Percentiles rank a stretch among this genome's conserved stretches.
phyloP scores from a whole-genome alignment of 768 basidiomycete genomes.

The Mycena leptocephala region DNA sequence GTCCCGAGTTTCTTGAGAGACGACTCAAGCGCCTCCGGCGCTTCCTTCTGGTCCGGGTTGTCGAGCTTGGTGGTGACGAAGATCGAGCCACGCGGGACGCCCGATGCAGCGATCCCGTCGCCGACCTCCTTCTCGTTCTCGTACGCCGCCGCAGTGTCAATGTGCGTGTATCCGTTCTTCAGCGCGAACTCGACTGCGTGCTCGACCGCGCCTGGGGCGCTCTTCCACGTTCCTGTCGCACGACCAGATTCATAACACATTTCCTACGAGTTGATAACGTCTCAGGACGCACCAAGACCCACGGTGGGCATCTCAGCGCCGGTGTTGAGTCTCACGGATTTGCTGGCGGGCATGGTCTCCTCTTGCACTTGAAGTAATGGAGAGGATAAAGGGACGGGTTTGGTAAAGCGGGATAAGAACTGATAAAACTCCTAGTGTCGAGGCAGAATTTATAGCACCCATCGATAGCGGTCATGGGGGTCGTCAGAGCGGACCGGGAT shows the following conservation, averaged over 20 bases:
- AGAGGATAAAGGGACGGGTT: neutral
- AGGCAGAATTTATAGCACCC: neutral
- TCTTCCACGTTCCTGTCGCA: constrained; percentile 83
- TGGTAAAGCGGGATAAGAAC: no score
- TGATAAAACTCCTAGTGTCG: neutral
- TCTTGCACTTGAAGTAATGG: neutral
- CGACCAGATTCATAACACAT: neutral
- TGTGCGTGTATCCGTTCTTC: constrained; percentile 80
- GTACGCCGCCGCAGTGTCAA: constrained; percentile 82
- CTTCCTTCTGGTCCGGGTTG: constrained; percentile 73
- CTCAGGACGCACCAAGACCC: constrained; percentile 67
- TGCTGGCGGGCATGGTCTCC: constrained; percentile 63
- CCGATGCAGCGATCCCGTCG: constrained; percentile 81
- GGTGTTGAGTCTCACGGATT: constrained; percentile 78
- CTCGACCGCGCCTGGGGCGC: constrained; percentile 78
- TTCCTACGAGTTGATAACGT: no score
- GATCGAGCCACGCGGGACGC: constrained; percentile 79
- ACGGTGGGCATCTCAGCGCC: constrained; percentile 85
- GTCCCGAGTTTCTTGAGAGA: constrained; percentile 82
- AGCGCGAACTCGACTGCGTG: constrained; percentile 84
- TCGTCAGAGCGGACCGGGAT: neutral
- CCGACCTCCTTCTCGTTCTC: constrained; percentile 89
- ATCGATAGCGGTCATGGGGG: neutral
- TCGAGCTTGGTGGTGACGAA: constrained; percentile 88
- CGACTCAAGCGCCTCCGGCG: constrained; percentile 74